phyloP scores from a whole-genome alignment of 179 eudicot genomes.

The Spinacia oleracea region DNA sequence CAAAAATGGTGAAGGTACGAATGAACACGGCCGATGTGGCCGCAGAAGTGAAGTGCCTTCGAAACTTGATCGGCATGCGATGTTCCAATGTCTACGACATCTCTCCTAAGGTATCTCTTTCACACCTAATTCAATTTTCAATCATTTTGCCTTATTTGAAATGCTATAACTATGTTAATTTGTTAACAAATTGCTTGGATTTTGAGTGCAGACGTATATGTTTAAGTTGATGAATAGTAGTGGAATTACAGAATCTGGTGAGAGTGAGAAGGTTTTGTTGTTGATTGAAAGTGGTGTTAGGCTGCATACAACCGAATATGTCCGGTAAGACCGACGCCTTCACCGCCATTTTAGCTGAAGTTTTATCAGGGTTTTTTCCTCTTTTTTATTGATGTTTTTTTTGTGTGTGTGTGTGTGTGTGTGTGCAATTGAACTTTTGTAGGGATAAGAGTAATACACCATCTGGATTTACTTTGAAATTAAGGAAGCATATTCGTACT shows the following conservation, averaged over 20 bases:
- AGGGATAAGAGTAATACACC: conserved; percentile 99
- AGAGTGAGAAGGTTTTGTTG: conserved; percentile 94
- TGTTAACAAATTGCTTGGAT: background rate
- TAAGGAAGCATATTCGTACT: conserved; percentile 94
- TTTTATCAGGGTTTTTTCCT: background rate
- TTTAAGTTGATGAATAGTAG: conserved; percentile 98
- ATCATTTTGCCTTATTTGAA: background rate
- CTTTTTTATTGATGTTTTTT: background rate
- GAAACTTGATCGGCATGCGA: conserved; percentile 90
- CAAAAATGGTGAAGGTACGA: conserved; percentile 88
- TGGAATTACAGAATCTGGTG: conserved; percentile 94
- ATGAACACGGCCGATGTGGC: conserved; percentile 99
- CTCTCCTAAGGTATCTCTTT: conserved; percentile 65
- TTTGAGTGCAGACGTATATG: conserved; percentile 67
- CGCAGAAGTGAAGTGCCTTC: conserved; percentile 95
- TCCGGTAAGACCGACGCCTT: conserved; percentile 44
- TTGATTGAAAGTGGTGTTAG: conserved; percentile 96
- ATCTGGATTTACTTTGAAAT: conserved; percentile 89
- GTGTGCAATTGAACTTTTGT: conserved; percentile 11
- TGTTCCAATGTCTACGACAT: conserved; percentile 92
- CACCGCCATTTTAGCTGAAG: background rate
- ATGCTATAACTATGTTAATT: background rate
- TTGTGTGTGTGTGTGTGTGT: no score
- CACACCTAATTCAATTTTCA: background rate
- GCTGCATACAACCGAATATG: conserved; percentile 86